phyloP scores from a whole-genome alignment of 2,329 filamentous ascomycete genomes.

The Rhytidhysteron rufulum region DNA sequence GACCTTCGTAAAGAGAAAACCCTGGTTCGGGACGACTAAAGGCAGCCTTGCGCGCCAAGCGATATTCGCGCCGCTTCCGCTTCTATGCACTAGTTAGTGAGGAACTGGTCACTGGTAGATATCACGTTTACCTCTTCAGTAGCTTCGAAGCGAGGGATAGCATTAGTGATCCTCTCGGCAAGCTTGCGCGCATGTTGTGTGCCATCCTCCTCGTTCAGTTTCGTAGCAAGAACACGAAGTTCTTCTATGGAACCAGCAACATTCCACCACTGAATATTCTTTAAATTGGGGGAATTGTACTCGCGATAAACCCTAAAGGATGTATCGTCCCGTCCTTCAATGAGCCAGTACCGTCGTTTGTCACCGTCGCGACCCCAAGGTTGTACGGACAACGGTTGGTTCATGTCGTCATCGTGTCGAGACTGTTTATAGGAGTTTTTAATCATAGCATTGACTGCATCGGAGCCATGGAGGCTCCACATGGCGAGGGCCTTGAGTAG shows the following conservation, averaged over 20 bases:
- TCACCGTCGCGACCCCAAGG: constrained; percentile 87
- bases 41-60: constrained; percentile 76
- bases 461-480: constrained; percentile 88
- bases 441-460: constrained; percentile 74
- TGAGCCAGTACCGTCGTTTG: constrained; percentile 87
- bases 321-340: constrained; percentile 93
- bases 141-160: constrained; percentile 85
- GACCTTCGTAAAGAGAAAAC: constrained; percentile 91
- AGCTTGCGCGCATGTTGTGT: constrained; percentile 77
- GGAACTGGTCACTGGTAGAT: background rate
- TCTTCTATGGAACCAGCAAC: constrained; percentile 90
- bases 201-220: constrained; percentile 71
- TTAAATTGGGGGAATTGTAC: constrained; percentile 69
- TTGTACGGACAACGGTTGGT: constrained; percentile 85
- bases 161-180: constrained; percentile 70
- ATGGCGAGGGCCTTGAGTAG: constrained; percentile 78
- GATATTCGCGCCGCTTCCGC: constrained; percentile 88
- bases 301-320: constrained; percentile 92
- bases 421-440: constrained; percentile 68
- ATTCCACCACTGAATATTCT: constrained; percentile 84
- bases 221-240: constrained; percentile 68
- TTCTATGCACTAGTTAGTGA: constrained; percentile 55
- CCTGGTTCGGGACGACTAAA: constrained; percentile 85
- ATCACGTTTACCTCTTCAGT: constrained; percentile 72
- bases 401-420: constrained; percentile 71